Conservation (phyloP, 2,329 filamentous ascomycete genomes). For the Mycosphaerella arachidis region DNA sequence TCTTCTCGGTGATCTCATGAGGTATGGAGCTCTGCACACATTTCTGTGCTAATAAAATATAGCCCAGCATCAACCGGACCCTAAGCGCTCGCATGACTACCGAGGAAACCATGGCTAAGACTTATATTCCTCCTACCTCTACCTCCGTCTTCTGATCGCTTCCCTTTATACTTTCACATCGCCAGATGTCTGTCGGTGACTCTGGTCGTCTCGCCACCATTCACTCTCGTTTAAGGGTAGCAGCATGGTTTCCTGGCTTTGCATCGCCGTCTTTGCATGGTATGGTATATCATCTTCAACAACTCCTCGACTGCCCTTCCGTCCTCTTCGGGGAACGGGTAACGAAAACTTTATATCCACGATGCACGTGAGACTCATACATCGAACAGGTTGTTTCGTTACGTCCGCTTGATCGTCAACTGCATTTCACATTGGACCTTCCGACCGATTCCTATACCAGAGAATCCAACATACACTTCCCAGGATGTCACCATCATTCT, state of each 20-base stretch:
- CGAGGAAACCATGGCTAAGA: constrained; percentile 28
- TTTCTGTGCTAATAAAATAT: constrained; percentile 19
- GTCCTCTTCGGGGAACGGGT: constrained; percentile 15
- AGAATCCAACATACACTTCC: constrained; percentile 71
- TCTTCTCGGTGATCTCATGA: constrained; percentile 28
- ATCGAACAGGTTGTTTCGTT: constrained; percentile 70
- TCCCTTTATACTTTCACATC: constrained; percentile 19
- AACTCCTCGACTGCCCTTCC: not conserved
- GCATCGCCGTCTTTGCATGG: constrained; percentile 31
- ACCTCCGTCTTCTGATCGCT: constrained; percentile 24
- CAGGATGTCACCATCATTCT: constrained; percentile 91
- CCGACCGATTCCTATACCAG: constrained; percentile 75
- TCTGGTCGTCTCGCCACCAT: constrained; percentile 24
- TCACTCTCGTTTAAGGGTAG: constrained; percentile 30
- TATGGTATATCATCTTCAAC: constrained; percentile 18
- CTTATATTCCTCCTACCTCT: constrained; percentile 29
- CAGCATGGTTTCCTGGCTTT: constrained; percentile 35
- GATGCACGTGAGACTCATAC: constrained; percentile 26
- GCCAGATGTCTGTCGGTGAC: constrained; percentile 28
- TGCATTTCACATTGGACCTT: constrained; percentile 81
- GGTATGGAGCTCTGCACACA: constrained; percentile 24
- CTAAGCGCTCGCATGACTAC: constrained; percentile 32
- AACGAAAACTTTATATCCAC: constrained; percentile 16
- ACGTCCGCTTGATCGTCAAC: constrained; percentile 79
- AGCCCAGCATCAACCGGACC: constrained; percentile 25